Evolutionary conservation across 106 monocot genomes (phyloP).

Genomic region (Dendrobium nobile): DNA sequence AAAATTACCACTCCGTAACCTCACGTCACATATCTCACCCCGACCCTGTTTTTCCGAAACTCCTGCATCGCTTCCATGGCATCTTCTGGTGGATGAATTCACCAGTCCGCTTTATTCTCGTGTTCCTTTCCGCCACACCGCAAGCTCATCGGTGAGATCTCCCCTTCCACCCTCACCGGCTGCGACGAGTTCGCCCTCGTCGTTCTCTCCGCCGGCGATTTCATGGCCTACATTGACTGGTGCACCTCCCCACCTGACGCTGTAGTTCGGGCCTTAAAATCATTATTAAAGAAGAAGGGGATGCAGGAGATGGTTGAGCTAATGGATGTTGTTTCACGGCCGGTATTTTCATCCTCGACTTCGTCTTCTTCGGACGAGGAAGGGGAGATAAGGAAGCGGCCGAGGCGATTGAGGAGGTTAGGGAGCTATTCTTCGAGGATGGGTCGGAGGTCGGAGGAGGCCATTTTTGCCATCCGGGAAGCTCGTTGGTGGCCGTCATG

Average conservation of each 20-base stretch:
- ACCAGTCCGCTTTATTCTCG: too few relatives aligned
- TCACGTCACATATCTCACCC: too few relatives aligned
- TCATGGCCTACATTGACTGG: constrained; percentile 62
- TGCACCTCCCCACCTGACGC: constrained; percentile 20
- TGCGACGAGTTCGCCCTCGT: constrained; percentile 49
- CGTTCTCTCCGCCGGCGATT: constrained; percentile 51
- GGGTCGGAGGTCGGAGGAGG: constrained; percentile 48
- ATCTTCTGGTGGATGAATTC: too few relatives aligned
- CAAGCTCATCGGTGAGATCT: constrained; percentile 48
- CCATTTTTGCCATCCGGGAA: constrained; percentile 48
- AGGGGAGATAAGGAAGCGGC: background rate
- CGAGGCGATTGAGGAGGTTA: constrained; percentile 12
- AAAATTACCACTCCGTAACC: too few relatives aligned
- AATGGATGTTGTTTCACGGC: constrained; percentile 22
- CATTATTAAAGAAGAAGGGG: constrained; percentile 27
- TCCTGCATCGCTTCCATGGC: too few relatives aligned
- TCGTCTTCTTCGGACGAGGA: constrained; percentile 34
- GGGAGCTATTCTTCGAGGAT: constrained; percentile 43
- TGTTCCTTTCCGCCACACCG: too few relatives aligned
- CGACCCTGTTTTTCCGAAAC: too few relatives aligned
- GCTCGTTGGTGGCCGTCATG: constrained; percentile 81
- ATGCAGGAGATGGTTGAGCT: constrained; percentile 63
- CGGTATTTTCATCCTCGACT: constrained; percentile 16
- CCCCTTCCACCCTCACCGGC: constrained; percentile 33
- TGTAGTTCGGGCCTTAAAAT: constrained; percentile 25